Conservation (phyloP, 176 grass and related monocot species). For the Phyllostachys edulis region DNA sequence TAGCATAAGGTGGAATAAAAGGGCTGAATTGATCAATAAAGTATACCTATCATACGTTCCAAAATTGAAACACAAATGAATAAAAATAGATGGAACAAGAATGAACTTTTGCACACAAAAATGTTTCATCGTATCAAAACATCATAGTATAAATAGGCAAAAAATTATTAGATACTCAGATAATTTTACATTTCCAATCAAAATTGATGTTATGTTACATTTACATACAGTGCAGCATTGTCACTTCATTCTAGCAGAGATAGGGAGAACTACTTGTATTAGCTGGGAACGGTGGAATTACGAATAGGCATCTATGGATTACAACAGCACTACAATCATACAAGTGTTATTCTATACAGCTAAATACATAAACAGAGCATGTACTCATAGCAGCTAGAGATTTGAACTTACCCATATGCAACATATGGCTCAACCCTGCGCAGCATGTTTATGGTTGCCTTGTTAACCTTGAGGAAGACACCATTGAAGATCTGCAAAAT, state of each 20-base stretch:
- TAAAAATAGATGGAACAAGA: not conserved
- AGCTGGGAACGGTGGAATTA: not conserved
- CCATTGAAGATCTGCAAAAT: conserved; percentile 79
- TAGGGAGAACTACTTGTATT: not conserved
- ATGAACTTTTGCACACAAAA: not conserved
- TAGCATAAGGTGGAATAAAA: not conserved
- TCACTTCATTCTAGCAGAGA: not conserved
- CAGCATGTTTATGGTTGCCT: conserved; percentile 85
- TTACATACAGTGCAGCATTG: not conserved
- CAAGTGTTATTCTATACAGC: not conserved
- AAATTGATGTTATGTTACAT: not conserved
- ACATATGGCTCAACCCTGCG: conserved; percentile 93
- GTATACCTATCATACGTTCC: not conserved
- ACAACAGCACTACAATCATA: not conserved
- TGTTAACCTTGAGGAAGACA: conserved; percentile 94
- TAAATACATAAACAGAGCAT: not conserved
- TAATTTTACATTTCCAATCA: not conserved
- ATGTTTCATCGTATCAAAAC: not conserved
- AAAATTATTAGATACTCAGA: not conserved
- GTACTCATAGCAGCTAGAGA: not conserved
- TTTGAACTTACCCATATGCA: conserved; percentile 71
- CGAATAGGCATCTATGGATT: not conserved
- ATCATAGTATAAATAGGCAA: not conserved
- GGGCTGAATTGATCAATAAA: not conserved
- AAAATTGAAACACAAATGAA: not conserved